phyloP scores from a whole-genome alignment of 768 basidiomycete genomes.

The Lyophyllum atratum region DNA sequence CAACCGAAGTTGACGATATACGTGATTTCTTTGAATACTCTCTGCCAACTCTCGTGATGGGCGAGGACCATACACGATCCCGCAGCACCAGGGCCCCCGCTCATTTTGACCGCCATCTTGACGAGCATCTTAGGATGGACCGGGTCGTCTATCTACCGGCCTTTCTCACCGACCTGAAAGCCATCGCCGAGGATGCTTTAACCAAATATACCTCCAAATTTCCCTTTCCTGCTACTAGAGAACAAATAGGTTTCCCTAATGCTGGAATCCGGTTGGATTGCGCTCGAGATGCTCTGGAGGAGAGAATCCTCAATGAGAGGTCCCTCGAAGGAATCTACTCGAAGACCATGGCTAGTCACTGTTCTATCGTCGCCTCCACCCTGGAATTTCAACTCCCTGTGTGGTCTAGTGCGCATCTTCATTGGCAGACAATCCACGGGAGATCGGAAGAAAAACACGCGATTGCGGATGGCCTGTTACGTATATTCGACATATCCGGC shows the following conservation, averaged over 20 bases:
- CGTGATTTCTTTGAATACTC: conserved; percentile 1
- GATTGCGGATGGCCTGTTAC: neutral
- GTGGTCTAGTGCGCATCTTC: neutral
- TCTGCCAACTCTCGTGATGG: neutral
- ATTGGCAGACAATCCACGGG: neutral
- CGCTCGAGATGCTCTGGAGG: neutral
- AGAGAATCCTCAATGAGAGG: neutral
- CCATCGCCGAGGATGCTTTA: conserved; percentile 1
- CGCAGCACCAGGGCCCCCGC: neutral
- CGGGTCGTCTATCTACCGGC: conserved; percentile 5
- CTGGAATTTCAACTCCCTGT: neutral
- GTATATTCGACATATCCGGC: neutral
- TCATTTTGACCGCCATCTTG: conserved; percentile 10
- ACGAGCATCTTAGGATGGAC: neutral
- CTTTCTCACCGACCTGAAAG: neutral
- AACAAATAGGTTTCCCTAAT: neutral
- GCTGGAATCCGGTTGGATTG: too few relatives aligned
- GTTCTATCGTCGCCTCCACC: neutral
- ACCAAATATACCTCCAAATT: neutral
- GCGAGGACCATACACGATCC: neutral
- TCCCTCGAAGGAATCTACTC: neutral
- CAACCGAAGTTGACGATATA: neutral
- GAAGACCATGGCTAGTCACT: neutral
- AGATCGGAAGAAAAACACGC: neutral
- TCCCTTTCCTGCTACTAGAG: neutral